phyloP scores from a whole-genome alignment of 495 filamentous ascomycete genomes.

The Pyronema domesticum region DNA sequence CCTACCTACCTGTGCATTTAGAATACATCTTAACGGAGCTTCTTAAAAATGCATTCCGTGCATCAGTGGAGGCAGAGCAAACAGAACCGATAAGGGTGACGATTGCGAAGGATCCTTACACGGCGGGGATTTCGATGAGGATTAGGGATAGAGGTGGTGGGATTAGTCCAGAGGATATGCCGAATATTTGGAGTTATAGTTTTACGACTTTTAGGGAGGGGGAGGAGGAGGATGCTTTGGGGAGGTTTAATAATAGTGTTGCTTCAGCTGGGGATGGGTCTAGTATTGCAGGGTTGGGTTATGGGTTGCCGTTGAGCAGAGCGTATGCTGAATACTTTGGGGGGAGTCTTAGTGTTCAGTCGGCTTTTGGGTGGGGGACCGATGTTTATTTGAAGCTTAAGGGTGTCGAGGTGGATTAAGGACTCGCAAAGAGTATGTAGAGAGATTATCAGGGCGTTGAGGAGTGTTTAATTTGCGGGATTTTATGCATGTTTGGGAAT shows the following conservation, averaged over 20 bases:
- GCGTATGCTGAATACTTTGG: constrained; percentile 98
- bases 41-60: constrained; percentile 89
- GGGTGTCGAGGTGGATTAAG: constrained; percentile 52
- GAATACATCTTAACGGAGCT: constrained; percentile 96
- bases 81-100: constrained; percentile 70
- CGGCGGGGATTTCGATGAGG: constrained; percentile 80
- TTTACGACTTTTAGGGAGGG: constrained; percentile 71
- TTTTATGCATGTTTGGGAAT: no score
- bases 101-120: constrained; percentile 69
- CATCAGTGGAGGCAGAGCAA: constrained; percentile 66
- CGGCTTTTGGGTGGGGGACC: constrained; percentile 84
- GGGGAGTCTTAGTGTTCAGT: constrained; percentile 86
- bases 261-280: constrained; percentile 26
- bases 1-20: constrained; percentile 83
- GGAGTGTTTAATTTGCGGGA: no score
- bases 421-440: neutral
- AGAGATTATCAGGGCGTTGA: neutral
- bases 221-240: constrained; percentile 8
- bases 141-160: constrained; percentile 92
- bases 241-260: constrained; percentile 18
- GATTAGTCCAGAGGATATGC: constrained; percentile 61
- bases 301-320: constrained; percentile 76
- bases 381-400: constrained; percentile 68
- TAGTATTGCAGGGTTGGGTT: constrained; percentile 80
- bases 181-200: constrained; percentile 85